Evolutionary conservation across 139 green algal genomes (phyloP).

Genomic region (Closterium sp.): DNA sequence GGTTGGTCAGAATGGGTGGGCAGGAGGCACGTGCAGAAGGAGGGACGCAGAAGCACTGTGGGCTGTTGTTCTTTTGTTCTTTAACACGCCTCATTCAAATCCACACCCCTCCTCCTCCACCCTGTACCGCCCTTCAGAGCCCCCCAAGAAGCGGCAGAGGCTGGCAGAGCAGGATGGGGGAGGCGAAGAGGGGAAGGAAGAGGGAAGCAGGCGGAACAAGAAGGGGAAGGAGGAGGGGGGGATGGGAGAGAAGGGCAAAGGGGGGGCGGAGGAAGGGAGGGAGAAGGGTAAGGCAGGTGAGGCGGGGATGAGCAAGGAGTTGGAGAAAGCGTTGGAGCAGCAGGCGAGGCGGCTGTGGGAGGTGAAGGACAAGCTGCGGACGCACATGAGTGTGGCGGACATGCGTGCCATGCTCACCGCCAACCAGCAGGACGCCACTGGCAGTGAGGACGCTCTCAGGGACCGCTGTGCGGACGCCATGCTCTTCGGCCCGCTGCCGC

Average conservation of each 20-base stretch:
- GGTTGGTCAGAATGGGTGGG: no score
- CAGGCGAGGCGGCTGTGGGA: conserved; percentile 33
- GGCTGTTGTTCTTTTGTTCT: no score
- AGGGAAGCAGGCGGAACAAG: conserved; percentile 20
- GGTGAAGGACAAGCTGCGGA: conserved; percentile 28
- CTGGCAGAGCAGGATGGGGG: neutral
- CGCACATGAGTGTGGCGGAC: conserved; percentile 2
- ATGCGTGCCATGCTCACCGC: conserved; percentile 39
- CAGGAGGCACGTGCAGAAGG: no score
- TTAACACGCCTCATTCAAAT: neutral
- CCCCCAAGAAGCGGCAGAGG: conserved; percentile 7
- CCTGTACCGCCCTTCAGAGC: neutral
- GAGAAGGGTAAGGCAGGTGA: conserved; percentile 1
- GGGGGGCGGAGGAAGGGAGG: neutral
- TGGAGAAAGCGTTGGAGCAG: conserved; percentile 34
- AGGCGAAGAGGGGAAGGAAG: conserved; percentile 20
- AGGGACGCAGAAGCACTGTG: no score
- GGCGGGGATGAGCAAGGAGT: neutral
- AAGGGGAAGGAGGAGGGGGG: conserved; percentile 9
- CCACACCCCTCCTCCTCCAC: neutral
- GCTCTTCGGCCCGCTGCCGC: conserved; percentile 28
- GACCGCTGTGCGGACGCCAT: conserved; percentile 46
- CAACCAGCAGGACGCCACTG: conserved; percentile 32
- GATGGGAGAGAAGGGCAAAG: conserved; percentile 22
- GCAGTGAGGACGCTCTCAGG: conserved; percentile 25